Evolutionary conservation across 495 filamentous ascomycete species (phyloP), one percentile per base, ranked within the genome.

Genomic region (Ascobolus immersus): DNA sequence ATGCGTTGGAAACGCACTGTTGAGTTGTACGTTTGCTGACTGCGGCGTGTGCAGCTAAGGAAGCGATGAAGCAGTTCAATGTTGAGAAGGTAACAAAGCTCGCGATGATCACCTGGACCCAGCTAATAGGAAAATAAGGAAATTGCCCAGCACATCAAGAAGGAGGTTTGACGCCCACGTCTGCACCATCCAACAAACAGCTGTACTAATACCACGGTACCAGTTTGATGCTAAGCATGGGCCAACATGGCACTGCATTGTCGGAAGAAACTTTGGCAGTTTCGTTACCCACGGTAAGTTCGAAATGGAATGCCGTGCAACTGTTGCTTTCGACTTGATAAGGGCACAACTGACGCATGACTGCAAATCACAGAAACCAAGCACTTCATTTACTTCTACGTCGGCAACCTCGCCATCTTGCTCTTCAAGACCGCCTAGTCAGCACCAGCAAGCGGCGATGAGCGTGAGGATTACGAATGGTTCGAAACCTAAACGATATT

Each of bases 341-440:
- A 14, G 23, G 19, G 17, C 9, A 27, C 32, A 22, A 25, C 42
- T 52, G 34, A 40, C 22, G n/a, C 17, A 12, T 17, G 32, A 20
- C 24, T 20, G 8, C 9, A 2, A 39, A 26, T 38, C 6, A 36
- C 58, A 93, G 82, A 99, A 53, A 93, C 86, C 25, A 92, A 92
- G 57, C 86, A 99, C 56, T 99, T 99, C 61, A 93, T 94, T 52
- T 99, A 99, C 62, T 99, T 99, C 65, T 94, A 94, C 58, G 77
- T 94, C 39, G 86, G 86, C 31, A 86, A 93, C 62, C 92, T 78
- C 53, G 86, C 86, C 13, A 93, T 99, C 47, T 71, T 99, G 27
- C 71, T 99, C 35, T 99, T 94, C 69, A 99, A 99, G 68, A 99
- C 86, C 17, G 46, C 46, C 11, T 50, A 50, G n/a, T n/a, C n/a